These are phyloP conservation scores for Podila minutissima DNA, from an alignment of 192 early-diverging fungal genomes.

Conservation along the genomic window DNA sequence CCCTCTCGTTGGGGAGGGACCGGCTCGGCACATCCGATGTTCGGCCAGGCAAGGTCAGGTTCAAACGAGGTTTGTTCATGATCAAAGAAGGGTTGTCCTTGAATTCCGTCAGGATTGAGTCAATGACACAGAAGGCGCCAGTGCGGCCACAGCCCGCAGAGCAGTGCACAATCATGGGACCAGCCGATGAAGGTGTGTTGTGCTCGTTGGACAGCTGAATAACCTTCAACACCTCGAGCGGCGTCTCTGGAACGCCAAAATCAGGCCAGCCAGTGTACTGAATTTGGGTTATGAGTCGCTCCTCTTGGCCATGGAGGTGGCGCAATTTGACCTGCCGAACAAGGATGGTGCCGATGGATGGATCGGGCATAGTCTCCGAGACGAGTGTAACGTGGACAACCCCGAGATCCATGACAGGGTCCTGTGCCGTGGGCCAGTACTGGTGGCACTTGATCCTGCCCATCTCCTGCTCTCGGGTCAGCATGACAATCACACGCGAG, in stretches of 20 bases:
- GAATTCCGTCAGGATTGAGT: constrained; percentile 53
- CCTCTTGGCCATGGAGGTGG: constrained; percentile 12
- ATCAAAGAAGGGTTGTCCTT: neutral
- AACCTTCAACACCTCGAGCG: constrained; percentile 68
- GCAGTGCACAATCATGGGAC: constrained; percentile 64
- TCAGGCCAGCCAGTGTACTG: constrained; percentile 95
- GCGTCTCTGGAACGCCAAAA: constrained; percentile 79
- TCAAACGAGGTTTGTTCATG: neutral
- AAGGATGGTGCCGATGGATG: constrained; percentile 63
- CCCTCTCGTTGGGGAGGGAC: constrained; percentile 67
- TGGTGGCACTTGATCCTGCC: constrained; percentile 85
- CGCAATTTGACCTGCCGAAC: constrained; percentile 63
- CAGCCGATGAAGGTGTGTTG: constrained; percentile 23
- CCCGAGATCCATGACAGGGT: constrained; percentile 56
- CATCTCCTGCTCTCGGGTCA: constrained; percentile 91
- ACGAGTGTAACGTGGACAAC: constrained; percentile 60
- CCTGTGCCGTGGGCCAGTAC: constrained; percentile 83
- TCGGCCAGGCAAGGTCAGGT: neutral
- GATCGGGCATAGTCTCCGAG: constrained; percentile 60
- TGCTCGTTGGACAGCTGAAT: constrained; percentile 40
- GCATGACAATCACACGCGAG: constrained; percentile 89
- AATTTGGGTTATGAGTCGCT: constrained; percentile 75
- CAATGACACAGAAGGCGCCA: constrained; percentile 70
- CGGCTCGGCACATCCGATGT: neutral
- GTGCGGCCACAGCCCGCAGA: constrained; percentile 70